These are phyloP conservation scores for Gossypium raimondii DNA, from an alignment of 345 rosid species.

Conservation along the genomic window DNA sequence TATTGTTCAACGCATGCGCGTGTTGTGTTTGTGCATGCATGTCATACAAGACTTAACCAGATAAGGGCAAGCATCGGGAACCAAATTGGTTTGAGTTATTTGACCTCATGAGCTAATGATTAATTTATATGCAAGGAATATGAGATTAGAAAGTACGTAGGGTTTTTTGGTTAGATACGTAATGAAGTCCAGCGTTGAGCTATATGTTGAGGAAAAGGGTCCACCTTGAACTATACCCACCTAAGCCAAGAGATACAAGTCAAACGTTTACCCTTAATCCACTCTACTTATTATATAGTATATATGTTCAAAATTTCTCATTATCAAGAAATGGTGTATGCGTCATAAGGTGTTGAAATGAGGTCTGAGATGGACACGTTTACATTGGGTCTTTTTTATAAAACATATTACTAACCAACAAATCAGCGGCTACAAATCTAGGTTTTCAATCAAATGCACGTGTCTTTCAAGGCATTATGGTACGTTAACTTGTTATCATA, in stretches of 20 bases:
- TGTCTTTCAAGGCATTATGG: constrained; percentile 12
- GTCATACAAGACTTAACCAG: background rate
- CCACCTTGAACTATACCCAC: constrained; percentile 32
- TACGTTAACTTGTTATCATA: constrained; percentile 1
- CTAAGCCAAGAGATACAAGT: constrained; percentile 38
- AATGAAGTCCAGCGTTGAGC: constrained; percentile 13
- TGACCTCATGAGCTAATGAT: background rate
- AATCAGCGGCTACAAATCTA: background rate
- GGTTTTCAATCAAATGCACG: constrained; percentile 13
- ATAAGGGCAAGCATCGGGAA: background rate
- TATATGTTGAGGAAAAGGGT: constrained; percentile 18
- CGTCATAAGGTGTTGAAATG: constrained; percentile 7
- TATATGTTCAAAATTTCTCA: background rate
- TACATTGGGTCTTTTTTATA: background rate
- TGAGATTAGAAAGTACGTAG: background rate
- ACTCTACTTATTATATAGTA: background rate
- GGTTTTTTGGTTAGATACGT: constrained; percentile 6
- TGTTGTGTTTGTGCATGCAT: background rate
- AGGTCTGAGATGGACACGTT: constrained; percentile 9
- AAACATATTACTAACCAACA: background rate
- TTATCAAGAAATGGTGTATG: background rate
- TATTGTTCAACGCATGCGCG: background rate
- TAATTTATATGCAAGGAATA: background rate
- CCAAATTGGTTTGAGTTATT: background rate
- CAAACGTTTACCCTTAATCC: constrained; percentile 28